Conservation (phyloP, 1,139 yeast genomes). For the Scheffersomyces illinoinensis region DNA sequence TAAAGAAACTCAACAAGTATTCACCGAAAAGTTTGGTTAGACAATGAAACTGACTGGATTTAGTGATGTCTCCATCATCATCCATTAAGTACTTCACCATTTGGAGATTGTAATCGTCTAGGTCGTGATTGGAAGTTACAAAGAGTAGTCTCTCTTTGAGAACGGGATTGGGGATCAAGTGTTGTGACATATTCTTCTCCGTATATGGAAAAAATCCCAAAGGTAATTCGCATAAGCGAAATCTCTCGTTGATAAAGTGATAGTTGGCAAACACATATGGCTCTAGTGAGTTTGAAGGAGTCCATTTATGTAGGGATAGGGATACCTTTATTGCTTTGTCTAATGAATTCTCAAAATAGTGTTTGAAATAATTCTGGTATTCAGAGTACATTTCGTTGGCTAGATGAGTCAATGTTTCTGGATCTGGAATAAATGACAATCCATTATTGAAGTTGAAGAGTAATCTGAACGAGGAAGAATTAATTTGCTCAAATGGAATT, state of each 20-base stretch:
- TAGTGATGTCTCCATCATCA: slow-evolving; percentile 7
- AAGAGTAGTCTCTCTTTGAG: slow-evolving; percentile 12
- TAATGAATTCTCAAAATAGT: slow-evolving; percentile 14
- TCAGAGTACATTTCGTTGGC: slow-evolving; percentile 19
- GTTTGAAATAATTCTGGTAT: slow-evolving; percentile 20
- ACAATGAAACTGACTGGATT: slow-evolving; percentile 17
- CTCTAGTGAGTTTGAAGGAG: slow-evolving; percentile 11
- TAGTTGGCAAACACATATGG: slow-evolving; percentile 20
- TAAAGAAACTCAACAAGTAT: slow-evolving; percentile 10
- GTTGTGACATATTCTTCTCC: slow-evolving; percentile 9
- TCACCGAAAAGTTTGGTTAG: slow-evolving; percentile 17
- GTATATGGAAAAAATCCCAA: slow-evolving; percentile 20
- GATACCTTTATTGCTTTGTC: slow-evolving; percentile 13
- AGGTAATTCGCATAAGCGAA: slow-evolving; percentile 19
- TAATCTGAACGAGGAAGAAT: slow-evolving; percentile 15
- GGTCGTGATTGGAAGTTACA: slow-evolving; percentile 21
- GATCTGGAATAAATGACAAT: slow-evolving; percentile 14
- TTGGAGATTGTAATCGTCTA: slow-evolving; percentile 17
- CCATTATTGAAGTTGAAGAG: slow-evolving; percentile 9
- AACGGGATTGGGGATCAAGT: slow-evolving; percentile 11
- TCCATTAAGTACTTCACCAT: slow-evolving; percentile 16
- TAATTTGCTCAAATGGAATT: slow-evolving; percentile 18
- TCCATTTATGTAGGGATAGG: slow-evolving; percentile 24
- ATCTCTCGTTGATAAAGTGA: slow-evolving; percentile 19
- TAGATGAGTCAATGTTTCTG: slow-evolving; percentile 17